phyloP scores from a whole-genome alignment of 495 filamentous ascomycete species.

The Penicillium daleae region DNA sequence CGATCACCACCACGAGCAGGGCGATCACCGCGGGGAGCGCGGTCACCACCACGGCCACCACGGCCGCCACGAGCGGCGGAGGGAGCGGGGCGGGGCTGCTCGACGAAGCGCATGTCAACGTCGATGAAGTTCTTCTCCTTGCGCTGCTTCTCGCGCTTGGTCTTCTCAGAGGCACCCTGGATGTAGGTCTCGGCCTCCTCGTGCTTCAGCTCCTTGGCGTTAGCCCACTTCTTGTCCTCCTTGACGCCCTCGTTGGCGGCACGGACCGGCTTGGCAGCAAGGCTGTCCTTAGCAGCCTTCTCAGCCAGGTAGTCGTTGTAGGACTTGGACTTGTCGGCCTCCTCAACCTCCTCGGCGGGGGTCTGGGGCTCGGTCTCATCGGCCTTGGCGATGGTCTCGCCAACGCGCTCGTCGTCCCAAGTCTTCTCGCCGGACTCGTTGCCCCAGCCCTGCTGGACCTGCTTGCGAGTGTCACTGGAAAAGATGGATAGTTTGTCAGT shows the following conservation, averaged over 20 bases:
- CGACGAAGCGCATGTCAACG: slow-evolving; percentile 79
- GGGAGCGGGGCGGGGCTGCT: slow-evolving; percentile 55
- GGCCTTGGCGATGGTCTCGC: slow-evolving; percentile 79
- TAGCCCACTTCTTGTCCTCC: slow-evolving; percentile 87
- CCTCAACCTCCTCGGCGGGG: slow-evolving; percentile 58
- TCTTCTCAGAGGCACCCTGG: slow-evolving; percentile 73
- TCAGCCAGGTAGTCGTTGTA: slow-evolving; percentile 88
- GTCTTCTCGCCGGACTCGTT: slow-evolving; percentile 75
- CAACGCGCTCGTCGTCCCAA: slow-evolving; percentile 86
- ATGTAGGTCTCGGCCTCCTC: slow-evolving; percentile 78
- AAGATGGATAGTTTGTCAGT: slow-evolving; percentile 15
- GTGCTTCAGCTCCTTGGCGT: slow-evolving; percentile 75
- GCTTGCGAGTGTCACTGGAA: slow-evolving; percentile 86
- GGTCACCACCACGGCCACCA: slow-evolving; percentile 50
- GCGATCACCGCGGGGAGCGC: slow-evolving; percentile 29
- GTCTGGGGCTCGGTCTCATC: slow-evolving; percentile 69
- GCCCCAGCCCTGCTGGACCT: slow-evolving; percentile 90
- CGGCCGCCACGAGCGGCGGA: slow-evolving; percentile 53
- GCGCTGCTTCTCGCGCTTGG: slow-evolving; percentile 83
- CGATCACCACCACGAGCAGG: slow-evolving; percentile 48
- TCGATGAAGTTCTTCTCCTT: slow-evolving; percentile 90
- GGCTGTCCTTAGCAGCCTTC: slow-evolving; percentile 76
- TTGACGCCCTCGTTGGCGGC: slow-evolving; percentile 89
- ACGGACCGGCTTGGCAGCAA: slow-evolving; percentile 73
- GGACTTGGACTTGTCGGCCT: slow-evolving; percentile 85